These are phyloP conservation scores for Hyphopichia pseudoburtonii DNA, from an alignment of 1,139 yeast genomes.

Conservation along the genomic window DNA sequence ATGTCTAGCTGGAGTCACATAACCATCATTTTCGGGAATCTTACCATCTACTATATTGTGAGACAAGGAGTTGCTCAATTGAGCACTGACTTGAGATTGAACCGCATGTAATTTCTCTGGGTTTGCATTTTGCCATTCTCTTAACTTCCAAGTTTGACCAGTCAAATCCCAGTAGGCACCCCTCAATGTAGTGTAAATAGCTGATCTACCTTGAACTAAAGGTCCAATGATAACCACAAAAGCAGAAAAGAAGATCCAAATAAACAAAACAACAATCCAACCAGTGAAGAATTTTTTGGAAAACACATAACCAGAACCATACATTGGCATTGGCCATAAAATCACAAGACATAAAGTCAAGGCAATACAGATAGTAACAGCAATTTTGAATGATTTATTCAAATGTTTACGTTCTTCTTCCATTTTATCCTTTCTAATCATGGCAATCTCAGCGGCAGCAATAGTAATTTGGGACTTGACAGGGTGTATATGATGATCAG, in stretches of 20 bases:
- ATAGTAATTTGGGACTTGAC: conserved; percentile 35
- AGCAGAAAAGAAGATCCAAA: conserved; percentile 65
- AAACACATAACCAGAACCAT: conserved; percentile 70
- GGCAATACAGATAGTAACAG: conserved; percentile 53
- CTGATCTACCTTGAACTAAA: conserved; percentile 65
- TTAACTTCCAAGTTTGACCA: conserved; percentile 70
- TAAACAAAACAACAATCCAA: conserved; percentile 74
- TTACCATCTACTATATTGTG: conserved; percentile 31
- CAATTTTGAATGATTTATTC: conserved; percentile 52
- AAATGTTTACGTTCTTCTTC: conserved; percentile 48
- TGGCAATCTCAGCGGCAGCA: conserved; percentile 47
- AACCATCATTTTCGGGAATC: conserved; percentile 19
- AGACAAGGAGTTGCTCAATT: conserved; percentile 21
- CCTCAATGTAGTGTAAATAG: conserved; percentile 59
- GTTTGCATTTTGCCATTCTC: conserved; percentile 68
- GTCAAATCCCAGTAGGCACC: conserved; percentile 83
- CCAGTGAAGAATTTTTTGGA: conserved; percentile 75
- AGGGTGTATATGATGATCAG: conserved; percentile 37
- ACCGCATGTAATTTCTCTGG: conserved; percentile 74
- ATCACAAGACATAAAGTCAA: conserved; percentile 62
- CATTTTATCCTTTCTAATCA: conserved; percentile 29
- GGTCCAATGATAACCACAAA: conserved; percentile 62
- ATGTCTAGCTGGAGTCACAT: conserved; percentile 18
- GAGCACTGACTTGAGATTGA: conserved; percentile 53
- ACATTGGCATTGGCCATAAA: conserved; percentile 90